These are phyloP conservation scores for Aspergillus intermedius DNA, from an alignment of 2,329 filamentous ascomycete species.

Conservation along the genomic window DNA sequence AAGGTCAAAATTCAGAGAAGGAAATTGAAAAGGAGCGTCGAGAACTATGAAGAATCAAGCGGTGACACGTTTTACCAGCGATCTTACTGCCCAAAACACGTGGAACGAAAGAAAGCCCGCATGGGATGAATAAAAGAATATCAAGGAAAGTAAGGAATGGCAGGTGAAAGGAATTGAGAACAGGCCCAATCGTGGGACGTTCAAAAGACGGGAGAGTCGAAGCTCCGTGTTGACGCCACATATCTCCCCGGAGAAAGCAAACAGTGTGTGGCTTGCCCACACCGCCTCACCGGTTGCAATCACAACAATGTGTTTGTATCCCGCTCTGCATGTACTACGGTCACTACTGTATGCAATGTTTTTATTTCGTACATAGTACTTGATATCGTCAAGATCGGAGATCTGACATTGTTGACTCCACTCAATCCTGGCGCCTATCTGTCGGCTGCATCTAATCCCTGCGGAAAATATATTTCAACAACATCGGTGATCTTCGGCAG, in stretches of 20 bases:
- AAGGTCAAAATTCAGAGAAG: not conserved
- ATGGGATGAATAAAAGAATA: not conserved
- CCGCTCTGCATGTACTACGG: too few species aligned
- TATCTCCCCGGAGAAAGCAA: too few species aligned
- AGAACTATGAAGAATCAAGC: not conserved
- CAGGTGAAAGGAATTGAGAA: constrained; percentile 1
- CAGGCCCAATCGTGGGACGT: not conserved
- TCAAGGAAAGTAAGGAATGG: not conserved
- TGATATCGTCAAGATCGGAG: too few species aligned
- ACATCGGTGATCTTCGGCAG: too few species aligned
- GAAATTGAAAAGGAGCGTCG: constrained; percentile 10
- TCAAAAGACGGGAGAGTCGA: not conserved
- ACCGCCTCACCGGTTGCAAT: not conserved
- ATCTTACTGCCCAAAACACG: not conserved
- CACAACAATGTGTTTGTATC: too few species aligned
- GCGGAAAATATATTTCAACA: too few species aligned
- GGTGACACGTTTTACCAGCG: not conserved
- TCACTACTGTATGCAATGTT: too few species aligned
- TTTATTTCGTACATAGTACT: too few species aligned
- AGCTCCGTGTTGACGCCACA: constrained; percentile 1
- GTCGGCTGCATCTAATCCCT: too few species aligned
- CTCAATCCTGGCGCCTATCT: too few species aligned
- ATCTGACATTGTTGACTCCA: too few species aligned
- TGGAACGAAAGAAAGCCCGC: not conserved
- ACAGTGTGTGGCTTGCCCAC: not conserved